Evolutionary conservation across 805 yeast species (phyloP), one percentile per base, ranked within the genome.

Genomic region (Hyphopichia homilentoma): DNA sequence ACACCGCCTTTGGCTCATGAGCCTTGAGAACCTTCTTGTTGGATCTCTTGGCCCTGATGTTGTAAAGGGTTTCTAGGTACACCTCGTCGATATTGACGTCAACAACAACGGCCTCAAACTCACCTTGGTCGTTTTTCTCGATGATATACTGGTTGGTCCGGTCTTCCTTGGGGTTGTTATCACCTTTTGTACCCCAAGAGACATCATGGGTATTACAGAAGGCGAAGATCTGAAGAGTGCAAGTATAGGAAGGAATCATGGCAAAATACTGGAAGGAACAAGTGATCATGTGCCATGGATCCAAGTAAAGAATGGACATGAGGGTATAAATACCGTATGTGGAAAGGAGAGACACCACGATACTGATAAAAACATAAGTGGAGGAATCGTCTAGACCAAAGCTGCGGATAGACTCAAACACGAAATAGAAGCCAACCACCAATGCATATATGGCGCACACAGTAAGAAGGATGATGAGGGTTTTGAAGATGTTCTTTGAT

Each of bases 131-230:
- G 39, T 81, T 81, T 51, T 84, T 81, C 30, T 77, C 81, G 40
- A 85, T 83, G 19, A 84, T 84, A 30, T 95, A 95, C 27, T 84
- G 81, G 29, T 95, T 89, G 22, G 81, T 66, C 39, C 76, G 82
- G 42, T 77, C 76, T 13, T 77, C 74, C 23, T 58, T 54, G 28
- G 78, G 82, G 39, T 75, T 76, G 42, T 81, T 84, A 39, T 89
- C 96, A 45, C 98, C 98, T 56, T 90, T 90, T 2, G 98, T 90
- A 61, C 98, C 98, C 98, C 98, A 90, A 0, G 96, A 84, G 31
- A 93, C 96, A 68, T 90, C 98, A 61, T 90, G 97, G 3, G 97
- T 90, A 57, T 90, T 90, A 66, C 98, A 90, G 61, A 90, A 88
- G 1, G 98, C 97, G 64, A 88, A 90, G 38, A 93, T 88, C 61